phyloP scores from a whole-genome alignment of 73 alveolate species.

The Tetrahymena elliotti region DNA sequence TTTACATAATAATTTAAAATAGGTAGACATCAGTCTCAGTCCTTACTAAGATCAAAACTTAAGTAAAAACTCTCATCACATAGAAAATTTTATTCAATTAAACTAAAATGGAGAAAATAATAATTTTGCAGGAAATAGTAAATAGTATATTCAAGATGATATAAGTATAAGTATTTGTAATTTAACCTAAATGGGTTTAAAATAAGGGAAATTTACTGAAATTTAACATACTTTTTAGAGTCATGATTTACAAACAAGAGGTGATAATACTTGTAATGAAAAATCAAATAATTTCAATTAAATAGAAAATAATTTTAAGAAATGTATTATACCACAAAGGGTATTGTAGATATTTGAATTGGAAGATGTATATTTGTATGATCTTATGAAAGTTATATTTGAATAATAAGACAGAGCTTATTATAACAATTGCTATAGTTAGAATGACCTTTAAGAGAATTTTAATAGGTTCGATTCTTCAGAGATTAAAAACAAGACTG shows the following conservation, averaged over 20 bases:
- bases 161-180: not conserved
- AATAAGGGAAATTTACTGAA: not conserved
- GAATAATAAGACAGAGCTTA: not conserved
- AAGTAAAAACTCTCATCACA: no score
- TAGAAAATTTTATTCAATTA: no score
- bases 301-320: not conserved
- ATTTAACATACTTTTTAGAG: not conserved
- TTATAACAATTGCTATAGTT: not conserved
- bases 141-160: not conserved
- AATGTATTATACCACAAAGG: not conserved
- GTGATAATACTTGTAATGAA: not conserved
- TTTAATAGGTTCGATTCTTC: not conserved
- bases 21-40: no score
- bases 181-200: not conserved
- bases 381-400: not conserved
- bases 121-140: no score
- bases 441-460: not conserved
- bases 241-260: not conserved
- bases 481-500: not conserved
- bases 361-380: not conserved
- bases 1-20: no score
- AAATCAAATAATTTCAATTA: not conserved
- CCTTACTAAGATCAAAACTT: no score
- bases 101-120: no score
- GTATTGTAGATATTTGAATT: not conserved